Evolutionary conservation across 2,329 filamentous ascomycete species (phyloP).

Genomic region (Paraphoma chrysanthemicola): DNA sequence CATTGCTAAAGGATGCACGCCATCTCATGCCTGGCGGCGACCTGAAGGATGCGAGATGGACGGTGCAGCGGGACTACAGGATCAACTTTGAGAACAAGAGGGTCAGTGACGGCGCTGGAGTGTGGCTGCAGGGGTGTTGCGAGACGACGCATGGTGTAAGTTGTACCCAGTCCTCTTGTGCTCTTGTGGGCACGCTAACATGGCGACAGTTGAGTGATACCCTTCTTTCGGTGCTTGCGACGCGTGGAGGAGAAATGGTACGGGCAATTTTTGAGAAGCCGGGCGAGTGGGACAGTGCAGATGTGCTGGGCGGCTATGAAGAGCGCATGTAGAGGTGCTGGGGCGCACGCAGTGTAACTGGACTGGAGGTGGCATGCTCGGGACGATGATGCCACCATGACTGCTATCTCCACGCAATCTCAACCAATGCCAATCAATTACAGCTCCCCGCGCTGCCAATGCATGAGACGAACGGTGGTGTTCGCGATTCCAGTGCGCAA

Average conservation of each 20-base stretch:
- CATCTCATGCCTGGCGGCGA: conserved; percentile 67
- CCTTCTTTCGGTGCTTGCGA: conserved; percentile 78
- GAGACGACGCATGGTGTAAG: conserved; percentile 90
- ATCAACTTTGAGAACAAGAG: conserved; percentile 73
- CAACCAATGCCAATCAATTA: too few relatives aligned
- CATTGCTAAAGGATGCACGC: conserved; percentile 72
- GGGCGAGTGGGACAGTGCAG: conserved; percentile 31
- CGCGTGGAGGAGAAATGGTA: conserved; percentile 79
- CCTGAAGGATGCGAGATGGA: conserved; percentile 60
- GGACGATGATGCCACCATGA: background rate
- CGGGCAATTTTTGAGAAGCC: conserved; percentile 70
- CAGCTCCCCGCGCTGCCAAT: too few relatives aligned
- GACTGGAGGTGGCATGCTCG: too few relatives aligned
- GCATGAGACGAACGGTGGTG: too few relatives aligned
- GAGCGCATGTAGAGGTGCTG: conserved; percentile 11
- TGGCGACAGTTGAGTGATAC: conserved; percentile 74
- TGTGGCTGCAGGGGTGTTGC: conserved; percentile 95
- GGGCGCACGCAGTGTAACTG: too few relatives aligned
- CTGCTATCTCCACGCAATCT: too few relatives aligned
- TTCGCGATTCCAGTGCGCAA: background rate
- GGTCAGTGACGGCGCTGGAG: conserved; percentile 75
- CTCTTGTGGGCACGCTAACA: conserved; percentile 11
- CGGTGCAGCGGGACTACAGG: conserved; percentile 78
- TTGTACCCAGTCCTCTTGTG: conserved; percentile 29
- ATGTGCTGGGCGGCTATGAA: conserved; percentile 35